Conservation (phyloP, 352 stramenopile species). For the Salisapilia sapeloensis region DNA sequence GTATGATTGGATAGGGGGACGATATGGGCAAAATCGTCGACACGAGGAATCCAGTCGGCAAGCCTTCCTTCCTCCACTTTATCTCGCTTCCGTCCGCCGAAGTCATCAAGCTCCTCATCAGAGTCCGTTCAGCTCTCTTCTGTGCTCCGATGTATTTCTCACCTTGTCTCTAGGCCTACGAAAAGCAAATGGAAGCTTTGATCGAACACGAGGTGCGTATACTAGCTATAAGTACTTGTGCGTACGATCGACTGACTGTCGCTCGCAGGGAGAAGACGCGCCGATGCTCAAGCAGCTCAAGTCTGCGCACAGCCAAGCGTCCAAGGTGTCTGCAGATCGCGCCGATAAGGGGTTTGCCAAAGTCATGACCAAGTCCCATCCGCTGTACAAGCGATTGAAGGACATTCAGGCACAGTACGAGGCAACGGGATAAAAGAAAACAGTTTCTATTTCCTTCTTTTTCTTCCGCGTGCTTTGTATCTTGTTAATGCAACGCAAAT, state of each 20-base stretch:
- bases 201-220: slow-evolving; percentile 40
- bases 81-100: slow-evolving; percentile 57
- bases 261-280: slow-evolving; percentile 24
- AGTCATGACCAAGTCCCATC: slow-evolving; percentile 51
- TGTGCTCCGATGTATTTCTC: background rate
- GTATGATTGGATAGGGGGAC: slow-evolving; percentile 21
- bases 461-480: too few relatives aligned
- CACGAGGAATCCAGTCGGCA: slow-evolving; percentile 38
- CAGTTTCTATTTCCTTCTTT: too few relatives aligned
- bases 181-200: slow-evolving; percentile 72
- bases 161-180: slow-evolving; percentile 24
- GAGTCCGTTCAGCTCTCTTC: slow-evolving; percentile 2
- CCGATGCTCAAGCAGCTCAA: slow-evolving; percentile 53
- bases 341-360: slow-evolving; percentile 48
- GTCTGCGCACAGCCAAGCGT: slow-evolving; percentile 22
- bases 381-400: slow-evolving; percentile 48
- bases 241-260: too few relatives aligned
- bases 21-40: slow-evolving; percentile 77
- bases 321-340: slow-evolving; percentile 42
- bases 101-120: slow-evolving; percentile 51
- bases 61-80: slow-evolving; percentile 75
- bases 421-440: slow-evolving; percentile 37
- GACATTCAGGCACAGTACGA: slow-evolving; percentile 35
- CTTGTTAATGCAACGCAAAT: too few relatives aligned
- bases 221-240: slow-evolving; percentile 2